These are phyloP conservation scores for Nadsonia starkeyi-henricii DNA, from an alignment of 1,139 yeast genomes.

Conservation along the genomic window DNA sequence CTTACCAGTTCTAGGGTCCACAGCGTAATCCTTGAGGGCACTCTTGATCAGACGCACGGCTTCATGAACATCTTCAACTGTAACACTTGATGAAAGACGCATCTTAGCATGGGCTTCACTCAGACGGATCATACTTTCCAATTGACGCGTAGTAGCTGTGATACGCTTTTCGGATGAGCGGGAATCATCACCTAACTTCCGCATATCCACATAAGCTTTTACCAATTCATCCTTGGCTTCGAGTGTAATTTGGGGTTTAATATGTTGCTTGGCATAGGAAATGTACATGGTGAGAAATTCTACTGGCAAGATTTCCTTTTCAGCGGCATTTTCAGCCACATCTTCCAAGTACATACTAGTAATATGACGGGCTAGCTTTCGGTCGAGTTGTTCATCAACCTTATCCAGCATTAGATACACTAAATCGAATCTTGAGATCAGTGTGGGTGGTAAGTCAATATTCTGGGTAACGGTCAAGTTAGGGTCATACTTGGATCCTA, in stretches of 20 bases:
- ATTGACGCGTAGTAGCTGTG: conserved; percentile 95
- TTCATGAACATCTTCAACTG: conserved; percentile 74
- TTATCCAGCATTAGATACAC: conserved; percentile 86
- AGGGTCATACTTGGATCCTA: conserved; percentile 88
- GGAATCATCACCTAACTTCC: conserved; percentile 85
- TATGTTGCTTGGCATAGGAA: conserved; percentile 78
- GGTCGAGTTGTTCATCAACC: conserved; percentile 74
- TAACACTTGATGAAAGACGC: conserved; percentile 64
- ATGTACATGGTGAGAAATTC: conserved; percentile 80
- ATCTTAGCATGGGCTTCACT: conserved; percentile 96
- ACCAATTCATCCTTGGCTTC: conserved; percentile 81
- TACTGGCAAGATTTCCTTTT: conserved; percentile 58
- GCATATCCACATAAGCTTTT: conserved; percentile 83
- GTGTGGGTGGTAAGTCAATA: conserved; percentile 92
- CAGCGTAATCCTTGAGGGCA: conserved; percentile 95
- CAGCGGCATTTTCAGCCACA: conserved; percentile 57
- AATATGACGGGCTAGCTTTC: conserved; percentile 78
- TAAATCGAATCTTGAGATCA: conserved; percentile 84
- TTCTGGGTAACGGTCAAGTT: conserved; percentile 85
- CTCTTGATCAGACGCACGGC: conserved; percentile 85
- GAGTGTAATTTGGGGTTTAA: conserved; percentile 60
- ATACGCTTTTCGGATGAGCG: conserved; percentile 78
- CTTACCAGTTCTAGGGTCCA: conserved; percentile 92
- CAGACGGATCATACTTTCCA: conserved; percentile 89
- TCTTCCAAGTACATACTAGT: conserved; percentile 90